A percentile compares a stretch with the other conserved stretches of the same genome.
These are phyloP conservation scores for Funneliformis caledonium DNA, from an alignment of 371 early-diverging fungal species.

Conservation along the genomic window DNA sequence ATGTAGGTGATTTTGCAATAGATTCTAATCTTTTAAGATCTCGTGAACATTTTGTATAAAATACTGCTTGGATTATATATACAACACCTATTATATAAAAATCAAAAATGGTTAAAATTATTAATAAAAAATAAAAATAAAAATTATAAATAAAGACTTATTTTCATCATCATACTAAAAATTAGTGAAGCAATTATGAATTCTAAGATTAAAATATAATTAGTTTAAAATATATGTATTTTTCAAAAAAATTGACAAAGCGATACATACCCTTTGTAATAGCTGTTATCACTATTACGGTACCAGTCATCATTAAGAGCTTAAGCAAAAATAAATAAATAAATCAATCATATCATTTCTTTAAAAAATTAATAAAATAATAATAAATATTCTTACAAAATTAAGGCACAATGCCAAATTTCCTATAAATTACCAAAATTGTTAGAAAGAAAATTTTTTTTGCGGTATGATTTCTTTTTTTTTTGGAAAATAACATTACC, in stretches of 20 bases:
- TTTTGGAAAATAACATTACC: slow-evolving; percentile 44
- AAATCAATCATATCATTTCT: neutral
- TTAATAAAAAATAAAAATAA: slow-evolving; percentile 50
- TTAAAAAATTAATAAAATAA: neutral
- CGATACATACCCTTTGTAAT: neutral
- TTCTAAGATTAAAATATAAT: neutral
- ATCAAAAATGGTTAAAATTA: slow-evolving; percentile 14
- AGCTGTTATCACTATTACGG: slow-evolving; percentile 17
- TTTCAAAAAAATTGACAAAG: neutral
- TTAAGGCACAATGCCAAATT: neutral
- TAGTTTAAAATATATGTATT: neutral
- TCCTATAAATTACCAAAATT: neutral
- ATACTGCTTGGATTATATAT: slow-evolving; percentile 57
- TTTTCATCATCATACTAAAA: neutral
- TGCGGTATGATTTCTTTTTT: slow-evolving; percentile 50
- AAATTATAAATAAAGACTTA: slow-evolving; percentile 51
- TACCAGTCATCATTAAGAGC: slow-evolving; percentile 1
- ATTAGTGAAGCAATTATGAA: slow-evolving; percentile 40
- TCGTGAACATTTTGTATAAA: slow-evolving; percentile 73
- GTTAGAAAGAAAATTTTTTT: no score
- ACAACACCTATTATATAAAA: slow-evolving; percentile 42
- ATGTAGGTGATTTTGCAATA: slow-evolving; percentile 78
- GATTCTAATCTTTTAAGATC: slow-evolving; percentile 86
- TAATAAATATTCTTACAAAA: neutral
- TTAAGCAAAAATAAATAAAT: neutral